phyloP scores from a whole-genome alignment of 805 yeast species.

The Myxozyma kluyveri region DNA sequence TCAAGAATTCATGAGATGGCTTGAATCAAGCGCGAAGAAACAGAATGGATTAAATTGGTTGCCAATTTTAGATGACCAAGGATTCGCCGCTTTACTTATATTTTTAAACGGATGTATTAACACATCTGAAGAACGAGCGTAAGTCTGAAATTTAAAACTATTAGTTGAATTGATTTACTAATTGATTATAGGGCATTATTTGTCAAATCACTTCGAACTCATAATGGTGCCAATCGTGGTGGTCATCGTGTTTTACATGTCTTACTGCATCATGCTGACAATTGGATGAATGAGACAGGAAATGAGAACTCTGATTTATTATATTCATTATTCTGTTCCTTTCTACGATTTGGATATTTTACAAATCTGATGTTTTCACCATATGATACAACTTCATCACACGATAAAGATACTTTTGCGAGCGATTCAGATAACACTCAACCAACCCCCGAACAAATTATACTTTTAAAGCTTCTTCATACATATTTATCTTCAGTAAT shows the following conservation, averaged over 20 bases:
- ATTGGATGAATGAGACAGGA: slow-evolving; percentile 8
- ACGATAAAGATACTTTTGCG: not conserved
- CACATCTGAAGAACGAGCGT: slow-evolving; percentile 16
- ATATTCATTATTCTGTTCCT: not conserved
- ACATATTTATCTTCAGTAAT: slow-evolving; percentile 13
- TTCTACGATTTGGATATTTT: slow-evolving; percentile 7
- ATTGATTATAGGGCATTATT: not conserved
- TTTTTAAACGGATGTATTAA: slow-evolving; percentile 17
- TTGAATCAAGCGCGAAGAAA: not conserved
- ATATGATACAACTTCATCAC: not conserved
- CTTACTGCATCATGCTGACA: slow-evolving; percentile 8
- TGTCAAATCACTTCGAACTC: slow-evolving; percentile 3
- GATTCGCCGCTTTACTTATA: slow-evolving; percentile 15
- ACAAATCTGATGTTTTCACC: not conserved
- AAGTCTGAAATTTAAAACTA: not conserved
- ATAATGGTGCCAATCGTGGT: too few relatives aligned
- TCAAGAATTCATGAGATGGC: not conserved
- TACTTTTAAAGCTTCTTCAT: slow-evolving; percentile 17
- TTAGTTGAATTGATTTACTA: not conserved
- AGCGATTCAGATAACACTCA: not conserved
- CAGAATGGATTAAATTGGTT: not conserved
- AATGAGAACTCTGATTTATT: slow-evolving; percentile 18
- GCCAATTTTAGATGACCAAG: slow-evolving; percentile 8
- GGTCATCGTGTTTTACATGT: slow-evolving; percentile 4
- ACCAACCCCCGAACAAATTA: slow-evolving; percentile 14